Percentiles rank a stretch among this genome's conserved stretches.
phyloP scores from a whole-genome alignment of 768 basidiomycete species.

The Naganishia kalamii region DNA sequence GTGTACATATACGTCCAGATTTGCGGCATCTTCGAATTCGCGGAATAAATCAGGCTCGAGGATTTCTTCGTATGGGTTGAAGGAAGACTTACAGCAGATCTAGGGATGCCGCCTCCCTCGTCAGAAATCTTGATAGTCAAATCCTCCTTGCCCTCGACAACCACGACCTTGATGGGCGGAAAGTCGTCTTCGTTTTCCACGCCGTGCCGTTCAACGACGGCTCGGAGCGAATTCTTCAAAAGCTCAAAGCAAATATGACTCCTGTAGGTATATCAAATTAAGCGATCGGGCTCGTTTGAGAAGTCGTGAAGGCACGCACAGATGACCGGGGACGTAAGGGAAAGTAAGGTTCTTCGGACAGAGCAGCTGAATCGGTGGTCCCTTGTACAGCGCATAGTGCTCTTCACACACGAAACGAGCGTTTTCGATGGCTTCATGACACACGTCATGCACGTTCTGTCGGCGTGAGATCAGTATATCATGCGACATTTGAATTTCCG shows the following conservation, averaged over 20 bases:
- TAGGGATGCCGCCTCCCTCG: conserved; percentile 89
- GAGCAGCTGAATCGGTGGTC: conserved; percentile 91
- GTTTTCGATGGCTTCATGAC: conserved; percentile 98
- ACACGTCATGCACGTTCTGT: conserved; percentile 90
- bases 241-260: conserved; percentile 96
- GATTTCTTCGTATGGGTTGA: neutral
- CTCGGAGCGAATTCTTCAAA: conserved; percentile 93
- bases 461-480: conserved; percentile 81
- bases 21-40: conserved; percentile 57
- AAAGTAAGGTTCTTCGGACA: conserved; percentile 81
- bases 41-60: neutral
- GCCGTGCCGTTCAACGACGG: conserved; percentile 88
- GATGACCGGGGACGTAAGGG: conserved; percentile 90
- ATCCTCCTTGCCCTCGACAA: conserved; percentile 94
- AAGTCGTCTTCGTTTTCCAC: conserved; percentile 68
- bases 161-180: conserved; percentile 88
- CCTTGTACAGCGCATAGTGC: conserved; percentile 86
- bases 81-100: conserved; percentile 45
- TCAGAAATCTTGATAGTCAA: conserved; percentile 99
- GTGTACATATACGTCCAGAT: conserved; percentile 72
- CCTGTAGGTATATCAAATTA: conserved; percentile 23
- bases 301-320: conserved; percentile 47
- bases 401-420: conserved; percentile 81
- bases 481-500: conserved; percentile 3
- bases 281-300: neutral